Evolutionary conservation across 306 rosid species (phyloP).

Genomic region (Acmispon strigosus): DNA sequence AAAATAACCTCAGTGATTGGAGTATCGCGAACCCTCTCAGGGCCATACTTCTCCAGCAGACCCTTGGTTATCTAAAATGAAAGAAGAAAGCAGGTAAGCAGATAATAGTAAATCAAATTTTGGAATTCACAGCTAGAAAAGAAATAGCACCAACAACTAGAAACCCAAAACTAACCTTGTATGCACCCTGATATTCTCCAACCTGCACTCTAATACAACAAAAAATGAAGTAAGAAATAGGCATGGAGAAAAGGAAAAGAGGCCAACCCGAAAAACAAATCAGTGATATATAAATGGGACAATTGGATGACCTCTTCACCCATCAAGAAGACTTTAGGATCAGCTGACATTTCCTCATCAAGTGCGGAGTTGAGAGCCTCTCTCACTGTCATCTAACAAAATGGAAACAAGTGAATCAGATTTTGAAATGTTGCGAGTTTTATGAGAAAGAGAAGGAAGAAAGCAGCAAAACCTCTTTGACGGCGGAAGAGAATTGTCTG

Average conservation of each 20-base stretch:
- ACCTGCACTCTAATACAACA: conserved; percentile 50
- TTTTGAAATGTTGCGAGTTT: neutral
- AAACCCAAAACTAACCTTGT: conserved; percentile 59
- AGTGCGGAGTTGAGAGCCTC: conserved; percentile 93
- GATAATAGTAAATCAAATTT: neutral
- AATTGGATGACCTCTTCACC: conserved; percentile 79
- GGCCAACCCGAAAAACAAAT: neutral
- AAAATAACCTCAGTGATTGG: conserved; percentile 89
- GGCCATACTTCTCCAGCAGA: conserved; percentile 90
- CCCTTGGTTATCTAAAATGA: conserved; percentile 74
- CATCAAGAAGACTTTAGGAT: conserved; percentile 92
- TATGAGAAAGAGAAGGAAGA: neutral
- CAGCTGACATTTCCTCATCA: conserved; percentile 99
- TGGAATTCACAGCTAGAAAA: neutral
- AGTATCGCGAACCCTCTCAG: conserved; percentile 95
- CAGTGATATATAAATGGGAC: neutral
- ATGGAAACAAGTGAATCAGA: neutral
- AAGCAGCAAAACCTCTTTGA: conserved; percentile 52
- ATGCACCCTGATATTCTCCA: conserved; percentile 99
- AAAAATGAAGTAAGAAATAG: conserved; percentile 13
- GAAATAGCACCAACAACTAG: neutral
- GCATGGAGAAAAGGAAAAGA: neutral
- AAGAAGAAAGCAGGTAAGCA: conserved; percentile 1
- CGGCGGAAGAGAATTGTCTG: conserved; percentile 56
- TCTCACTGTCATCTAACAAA: conserved; percentile 62